Evolutionary conservation across 2,329 filamentous ascomycete genomes (phyloP).

Genomic region (Scedosporium dehoogii): DNA sequence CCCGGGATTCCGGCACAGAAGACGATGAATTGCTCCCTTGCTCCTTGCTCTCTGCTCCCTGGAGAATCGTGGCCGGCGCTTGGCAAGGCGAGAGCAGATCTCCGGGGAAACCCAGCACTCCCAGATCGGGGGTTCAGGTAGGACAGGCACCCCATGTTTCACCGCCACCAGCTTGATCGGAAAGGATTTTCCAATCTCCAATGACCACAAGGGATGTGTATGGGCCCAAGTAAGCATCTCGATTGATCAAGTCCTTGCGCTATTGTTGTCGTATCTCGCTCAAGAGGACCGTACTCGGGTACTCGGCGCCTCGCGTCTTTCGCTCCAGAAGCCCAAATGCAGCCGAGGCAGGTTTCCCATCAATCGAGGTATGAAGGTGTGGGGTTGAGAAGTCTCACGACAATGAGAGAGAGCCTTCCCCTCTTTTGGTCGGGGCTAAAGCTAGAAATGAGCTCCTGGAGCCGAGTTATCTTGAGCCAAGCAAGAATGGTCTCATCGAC

Average conservation of each 20-base stretch:
- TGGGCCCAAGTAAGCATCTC: neutral
- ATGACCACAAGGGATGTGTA: neutral
- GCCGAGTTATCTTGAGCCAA: too few species aligned
- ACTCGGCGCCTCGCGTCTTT: too few species aligned
- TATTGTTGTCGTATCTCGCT: neutral
- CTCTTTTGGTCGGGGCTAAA: too few species aligned
- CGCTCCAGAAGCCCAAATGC: too few species aligned
- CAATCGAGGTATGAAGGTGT: too few species aligned
- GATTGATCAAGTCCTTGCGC: neutral
- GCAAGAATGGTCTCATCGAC: too few species aligned
- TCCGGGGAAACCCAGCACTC: neutral
- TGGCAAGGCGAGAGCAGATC: neutral
- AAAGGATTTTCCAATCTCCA: neutral
- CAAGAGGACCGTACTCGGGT: neutral
- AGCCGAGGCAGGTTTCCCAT: too few species aligned
- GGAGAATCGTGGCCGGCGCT: neutral
- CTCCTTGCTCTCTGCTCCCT: too few species aligned
- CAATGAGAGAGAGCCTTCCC: too few species aligned
- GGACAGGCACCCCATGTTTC: neutral
- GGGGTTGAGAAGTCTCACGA: too few species aligned
- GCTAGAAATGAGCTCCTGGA: too few species aligned
- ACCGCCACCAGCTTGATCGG: neutral
- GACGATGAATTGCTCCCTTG: neutral
- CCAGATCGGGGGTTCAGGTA: neutral
- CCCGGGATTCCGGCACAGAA: neutral